Evolutionary conservation across 2,329 filamentous ascomycete genomes (phyloP).

Genomic region (Exophiala aquamarina): DNA sequence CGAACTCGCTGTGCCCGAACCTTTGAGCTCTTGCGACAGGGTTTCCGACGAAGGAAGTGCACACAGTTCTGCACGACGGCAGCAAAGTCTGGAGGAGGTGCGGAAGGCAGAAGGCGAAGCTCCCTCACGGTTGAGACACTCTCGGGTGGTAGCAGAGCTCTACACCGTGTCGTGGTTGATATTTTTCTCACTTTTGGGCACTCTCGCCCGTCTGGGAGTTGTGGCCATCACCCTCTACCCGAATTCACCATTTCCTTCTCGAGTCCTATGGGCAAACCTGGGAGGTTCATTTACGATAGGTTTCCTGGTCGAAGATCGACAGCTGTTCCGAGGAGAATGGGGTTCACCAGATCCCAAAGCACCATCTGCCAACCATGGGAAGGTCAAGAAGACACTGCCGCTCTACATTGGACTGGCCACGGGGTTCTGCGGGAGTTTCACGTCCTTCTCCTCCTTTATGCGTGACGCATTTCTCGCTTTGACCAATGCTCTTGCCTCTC

Average conservation of each 20-base stretch:
- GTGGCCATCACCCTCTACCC: slow-evolving; percentile 75
- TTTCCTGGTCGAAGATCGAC: slow-evolving; percentile 73
- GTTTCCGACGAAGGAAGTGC: slow-evolving; percentile 13
- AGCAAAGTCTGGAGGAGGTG: slow-evolving; percentile 11
- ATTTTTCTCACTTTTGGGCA: slow-evolving; percentile 77
- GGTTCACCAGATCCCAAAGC: slow-evolving; percentile 24
- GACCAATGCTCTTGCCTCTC: slow-evolving; percentile 64
- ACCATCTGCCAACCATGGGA: slow-evolving; percentile 9
- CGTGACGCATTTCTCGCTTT: slow-evolving; percentile 75
- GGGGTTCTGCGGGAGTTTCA: slow-evolving; percentile 85
- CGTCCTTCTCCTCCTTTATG: slow-evolving; percentile 80
- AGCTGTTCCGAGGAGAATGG: slow-evolving; percentile 59
- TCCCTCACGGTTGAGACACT: slow-evolving; percentile 1
- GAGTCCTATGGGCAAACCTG: slow-evolving; percentile 81
- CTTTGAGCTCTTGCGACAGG: background rate
- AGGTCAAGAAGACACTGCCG: slow-evolving; percentile 73
- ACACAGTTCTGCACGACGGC: background rate
- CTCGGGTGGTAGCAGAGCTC: slow-evolving; percentile 7
- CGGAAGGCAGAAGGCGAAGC: slow-evolving; percentile 2
- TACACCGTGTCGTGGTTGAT: slow-evolving; percentile 71
- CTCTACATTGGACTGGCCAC: slow-evolving; percentile 80
- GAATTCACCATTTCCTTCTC: slow-evolving; percentile 69
- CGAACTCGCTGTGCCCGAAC: slow-evolving; percentile 10
- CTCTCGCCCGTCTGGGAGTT: slow-evolving; percentile 73
- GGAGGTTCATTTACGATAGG: slow-evolving; percentile 76